Base-by-base conservation (phyloP, 1,139 yeast genomes). In the Suhomyces panamericanus region DNA sequence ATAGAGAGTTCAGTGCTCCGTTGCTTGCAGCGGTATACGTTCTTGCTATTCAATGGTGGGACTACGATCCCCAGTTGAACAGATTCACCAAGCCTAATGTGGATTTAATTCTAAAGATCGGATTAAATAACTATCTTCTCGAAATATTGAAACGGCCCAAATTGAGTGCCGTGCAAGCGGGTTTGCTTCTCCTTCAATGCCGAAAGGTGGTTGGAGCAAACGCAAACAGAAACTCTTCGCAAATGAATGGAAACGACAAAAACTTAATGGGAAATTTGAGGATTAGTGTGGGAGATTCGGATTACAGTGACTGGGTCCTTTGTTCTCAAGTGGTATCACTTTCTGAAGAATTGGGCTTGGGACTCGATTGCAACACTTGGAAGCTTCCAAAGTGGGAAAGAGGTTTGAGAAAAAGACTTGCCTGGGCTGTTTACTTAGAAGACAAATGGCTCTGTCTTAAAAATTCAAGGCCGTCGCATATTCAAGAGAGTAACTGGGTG, bases 401-500 rank as follows among this genome's bases (percentile, higher is more conserved):
- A 43, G 93, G 95, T 2, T 66, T 90, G 38, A 72, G 97, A 42
- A 80, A 88, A 55, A 72, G 96, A 45, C 66, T 90, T 41, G 96
- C 96, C 0, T 90, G 97, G 97, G 96, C 96, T 0, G 95, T 88
- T 1, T 89, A 81, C 73, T 72, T 86, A 46, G 95, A 88, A 63
- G 96, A 88, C 57, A 88, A 89, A 60, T 90, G 97, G 97, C 73
- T 85, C 4, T 72, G 95, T 0, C 66, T 89, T 36, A 79, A 81
- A 48, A 93, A 88, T 58, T 79, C 91, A 0, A 70, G 96, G 38
- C 95, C 95, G 1, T 83, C 95, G 0, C 96, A 88, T 64, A 75
- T 80, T 6, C 69, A 80, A 46, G 83, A 81, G 11, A 66, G 72
- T 45, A 85, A 86, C 59, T 87, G 95, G 93, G 67, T 82, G 30